Conservation (phyloP, 768 basidiomycete genomes). For the Pleurotus salmoneostramineus region DNA sequence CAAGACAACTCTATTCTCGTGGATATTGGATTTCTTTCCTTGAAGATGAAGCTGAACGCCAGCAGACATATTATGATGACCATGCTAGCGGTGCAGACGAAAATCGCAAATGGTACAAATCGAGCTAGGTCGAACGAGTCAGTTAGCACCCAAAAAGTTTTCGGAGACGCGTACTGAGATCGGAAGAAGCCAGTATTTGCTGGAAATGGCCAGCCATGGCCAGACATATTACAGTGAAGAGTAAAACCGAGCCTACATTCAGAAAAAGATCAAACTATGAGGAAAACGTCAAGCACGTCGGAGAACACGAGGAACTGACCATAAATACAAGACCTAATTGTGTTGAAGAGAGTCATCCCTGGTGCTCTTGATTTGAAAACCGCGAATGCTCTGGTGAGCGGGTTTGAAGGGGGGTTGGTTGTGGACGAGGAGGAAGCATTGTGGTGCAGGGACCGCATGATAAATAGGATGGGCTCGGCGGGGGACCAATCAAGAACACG, state of each 20-base stretch:
- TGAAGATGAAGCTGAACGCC: constrained; percentile 58
- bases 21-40: constrained; percentile 72
- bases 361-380: constrained; percentile 20
- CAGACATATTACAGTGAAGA: constrained; percentile 77
- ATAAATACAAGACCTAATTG: constrained; percentile 64
- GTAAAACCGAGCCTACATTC: constrained; percentile 52
- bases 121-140: constrained; percentile 47
- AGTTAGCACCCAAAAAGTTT: constrained; percentile 4
- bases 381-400: constrained; percentile 1
- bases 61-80: constrained; percentile 71
- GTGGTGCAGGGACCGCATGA: constrained; percentile 34
- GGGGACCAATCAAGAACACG: constrained; percentile 33
- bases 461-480: constrained; percentile 25
- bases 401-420: constrained; percentile 17
- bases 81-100: constrained; percentile 69
- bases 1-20: constrained; percentile 73
- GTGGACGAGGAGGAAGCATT: constrained; percentile 21
- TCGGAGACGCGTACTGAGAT: constrained; percentile 62
- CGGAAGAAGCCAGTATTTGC: constrained; percentile 63
- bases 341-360: constrained; percentile 71
- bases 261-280: constrained; percentile 5
- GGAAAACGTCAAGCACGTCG: background rate
- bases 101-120: constrained; percentile 84
- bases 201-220: constrained; percentile 80
- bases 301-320: constrained; percentile 34